A percentile compares a stretch with the other conserved stretches of the same genome.
These are phyloP conservation scores for Solanum lycopersicoides DNA, from an alignment of 257 asterid species.

Conservation along the genomic window DNA sequence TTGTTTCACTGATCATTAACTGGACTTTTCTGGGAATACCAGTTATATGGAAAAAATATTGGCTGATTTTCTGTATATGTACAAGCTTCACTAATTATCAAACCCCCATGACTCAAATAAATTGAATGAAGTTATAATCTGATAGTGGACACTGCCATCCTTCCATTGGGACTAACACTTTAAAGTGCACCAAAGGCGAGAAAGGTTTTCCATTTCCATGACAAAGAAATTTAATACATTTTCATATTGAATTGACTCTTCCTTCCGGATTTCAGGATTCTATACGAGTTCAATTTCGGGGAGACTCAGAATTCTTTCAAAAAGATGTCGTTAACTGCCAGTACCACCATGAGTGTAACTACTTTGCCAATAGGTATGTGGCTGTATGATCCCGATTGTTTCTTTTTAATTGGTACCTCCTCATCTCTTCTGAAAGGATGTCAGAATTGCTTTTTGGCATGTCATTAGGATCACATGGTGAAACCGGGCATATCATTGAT, in stretches of 20 bases:
- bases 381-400: background rate
- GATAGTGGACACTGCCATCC: background rate
- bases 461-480: background rate
- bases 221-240: background rate
- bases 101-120: background rate
- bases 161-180: background rate
- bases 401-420: background rate
- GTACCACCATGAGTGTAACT: constrained; percentile 14
- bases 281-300: background rate
- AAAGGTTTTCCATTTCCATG: background rate
- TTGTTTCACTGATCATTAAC: background rate
- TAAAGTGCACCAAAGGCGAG: background rate
- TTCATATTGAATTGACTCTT: background rate
- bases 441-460: background rate
- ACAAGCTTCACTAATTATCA: background rate
- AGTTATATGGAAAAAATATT: background rate
- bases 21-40: background rate
- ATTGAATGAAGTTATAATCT: background rate
- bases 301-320: background rate
- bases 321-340: constrained; percentile 26
- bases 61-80: background rate
- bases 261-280: background rate
- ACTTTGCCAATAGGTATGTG: constrained; percentile 24
- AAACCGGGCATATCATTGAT: background rate
- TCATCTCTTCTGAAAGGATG: background rate